Base-by-base conservation (phyloP, 208 protist species). In the Blechomonas ayalai region DNA sequence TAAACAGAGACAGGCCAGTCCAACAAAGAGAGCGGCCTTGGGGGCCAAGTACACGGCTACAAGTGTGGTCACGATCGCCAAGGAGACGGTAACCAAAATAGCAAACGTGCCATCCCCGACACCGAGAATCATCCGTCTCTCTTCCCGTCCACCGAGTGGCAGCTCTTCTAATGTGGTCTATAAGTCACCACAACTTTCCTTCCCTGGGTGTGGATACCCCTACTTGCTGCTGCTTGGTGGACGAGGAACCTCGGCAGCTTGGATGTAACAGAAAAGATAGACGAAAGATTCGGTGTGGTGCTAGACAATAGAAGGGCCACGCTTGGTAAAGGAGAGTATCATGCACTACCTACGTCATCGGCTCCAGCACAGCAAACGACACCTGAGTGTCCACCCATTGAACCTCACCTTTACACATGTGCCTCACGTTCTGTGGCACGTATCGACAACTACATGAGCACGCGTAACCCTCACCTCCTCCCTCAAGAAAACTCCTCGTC, bases 21-120 rank as follows among this genome's bases (percentile, higher is more conserved):
- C 24, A 41, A 86, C 73, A 43, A 61, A 63, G n/a, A 92, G 24
- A 16, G 55, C 28, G 8, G 63, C 36, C 20, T 77, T 32, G 0
- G 76, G 76, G 2, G 53, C 40, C 12, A 84, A 37, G 53, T 83
- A 82, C 18, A 51, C 40, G 19, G 67, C 76, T 10, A 86, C 18
- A 7, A 86, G 35, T 7, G 64, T 67, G 2, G 59, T 34, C 24
- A 83, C 22, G 26, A 88, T 42, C 20, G 64, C 76, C 19, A 89
- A 58, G 33, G 31, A 60, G 16, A 73, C 58, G 16, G 69, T 50
- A 29, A 88, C 33, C 6, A 88, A 50, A 37, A 92, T 63, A 2
- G 76, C 73, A 34, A 89, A 88, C n/a, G 73, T 85, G 23, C 79
- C 83, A 4, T 67, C 73, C 9, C 79, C 76, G 18, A 92, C 67